These are phyloP conservation scores for Beauveria caledonica DNA, from an alignment of 2,329 filamentous ascomycete genomes.

Conservation along the genomic window DNA sequence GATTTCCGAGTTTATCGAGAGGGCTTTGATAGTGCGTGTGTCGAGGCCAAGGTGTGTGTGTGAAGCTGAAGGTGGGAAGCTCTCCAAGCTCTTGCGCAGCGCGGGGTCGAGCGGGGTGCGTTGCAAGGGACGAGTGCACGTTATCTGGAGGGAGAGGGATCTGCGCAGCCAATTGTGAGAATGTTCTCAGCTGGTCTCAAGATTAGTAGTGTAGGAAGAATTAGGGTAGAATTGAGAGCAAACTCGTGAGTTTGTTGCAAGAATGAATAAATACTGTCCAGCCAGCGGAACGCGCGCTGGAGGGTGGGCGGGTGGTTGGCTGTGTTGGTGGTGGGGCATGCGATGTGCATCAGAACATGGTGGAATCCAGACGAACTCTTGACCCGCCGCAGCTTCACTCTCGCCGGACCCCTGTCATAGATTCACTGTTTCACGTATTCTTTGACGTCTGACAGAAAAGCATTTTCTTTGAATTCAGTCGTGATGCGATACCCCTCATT, in stretches of 20 bases:
- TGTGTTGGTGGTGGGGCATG: neutral
- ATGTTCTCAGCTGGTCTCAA: neutral
- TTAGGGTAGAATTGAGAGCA: neutral
- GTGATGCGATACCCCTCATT: neutral
- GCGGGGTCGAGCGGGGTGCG: slow-evolving; percentile 8
- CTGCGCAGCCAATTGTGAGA: neutral
- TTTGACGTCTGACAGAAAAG: neutral
- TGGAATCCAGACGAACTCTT: slow-evolving; percentile 4
- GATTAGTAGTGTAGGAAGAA: neutral
- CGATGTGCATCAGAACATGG: neutral
- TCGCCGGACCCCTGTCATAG: neutral
- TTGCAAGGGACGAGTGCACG: neutral
- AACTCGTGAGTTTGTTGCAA: neutral
- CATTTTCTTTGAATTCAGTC: neutral
- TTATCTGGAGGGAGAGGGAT: neutral
- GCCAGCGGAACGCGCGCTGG: neutral
- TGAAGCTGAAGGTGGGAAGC: neutral
- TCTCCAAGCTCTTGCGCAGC: neutral
- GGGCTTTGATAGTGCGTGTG: neutral
- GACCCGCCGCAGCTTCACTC: slow-evolving; percentile 1
- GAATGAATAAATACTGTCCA: neutral
- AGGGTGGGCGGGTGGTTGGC: neutral
- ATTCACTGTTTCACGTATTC: neutral
- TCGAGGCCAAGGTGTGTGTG: neutral
- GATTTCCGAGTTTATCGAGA: neutral